Conservation (phyloP, 495 filamentous ascomycete genomes). For the Daldinia decipiens region DNA sequence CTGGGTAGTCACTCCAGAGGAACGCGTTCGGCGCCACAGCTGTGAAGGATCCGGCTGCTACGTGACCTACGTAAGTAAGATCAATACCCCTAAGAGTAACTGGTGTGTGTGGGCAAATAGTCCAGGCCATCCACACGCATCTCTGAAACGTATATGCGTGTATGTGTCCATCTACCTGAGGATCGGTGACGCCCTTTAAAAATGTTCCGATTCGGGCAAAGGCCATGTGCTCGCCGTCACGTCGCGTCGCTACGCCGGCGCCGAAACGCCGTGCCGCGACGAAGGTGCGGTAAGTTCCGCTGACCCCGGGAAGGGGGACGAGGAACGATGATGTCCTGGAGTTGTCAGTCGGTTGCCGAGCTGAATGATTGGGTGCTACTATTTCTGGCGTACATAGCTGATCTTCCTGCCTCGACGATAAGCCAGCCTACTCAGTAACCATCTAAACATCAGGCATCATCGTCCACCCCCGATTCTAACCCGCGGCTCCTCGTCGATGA, state of each 20-base stretch:
- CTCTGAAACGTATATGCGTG: slow-evolving; percentile 23
- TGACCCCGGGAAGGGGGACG: neutral
- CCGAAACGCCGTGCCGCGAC: neutral
- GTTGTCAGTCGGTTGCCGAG: neutral
- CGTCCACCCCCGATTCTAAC: neutral
- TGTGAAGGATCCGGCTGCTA: slow-evolving; percentile 8
- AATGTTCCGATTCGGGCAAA: neutral
- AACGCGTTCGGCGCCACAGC: slow-evolving; percentile 13
- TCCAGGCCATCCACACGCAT: slow-evolving; percentile 28
- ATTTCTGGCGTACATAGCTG: slow-evolving; percentile 10
- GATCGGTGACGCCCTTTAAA: neutral
- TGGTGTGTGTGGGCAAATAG: slow-evolving; percentile 13
- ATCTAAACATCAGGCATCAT: neutral
- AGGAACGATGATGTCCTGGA: neutral
- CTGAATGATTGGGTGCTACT: slow-evolving; percentile 6
- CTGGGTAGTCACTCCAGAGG: neutral
- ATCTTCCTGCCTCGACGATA: slow-evolving; percentile 1
- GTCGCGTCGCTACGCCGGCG: neutral
- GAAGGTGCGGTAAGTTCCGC: neutral
- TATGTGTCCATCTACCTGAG: slow-evolving; percentile 17
- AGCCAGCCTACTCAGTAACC: neutral
- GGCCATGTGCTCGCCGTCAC: slow-evolving; percentile 6
- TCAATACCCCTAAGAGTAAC: slow-evolving; percentile 3
- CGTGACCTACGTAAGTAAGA: slow-evolving; percentile 30
- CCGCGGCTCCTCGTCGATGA: neutral